Evolutionary conservation across 2,329 filamentous ascomycete species (phyloP), one percentile per base, ranked within the genome.

Genomic region (Ustilaginoidea virens): DNA sequence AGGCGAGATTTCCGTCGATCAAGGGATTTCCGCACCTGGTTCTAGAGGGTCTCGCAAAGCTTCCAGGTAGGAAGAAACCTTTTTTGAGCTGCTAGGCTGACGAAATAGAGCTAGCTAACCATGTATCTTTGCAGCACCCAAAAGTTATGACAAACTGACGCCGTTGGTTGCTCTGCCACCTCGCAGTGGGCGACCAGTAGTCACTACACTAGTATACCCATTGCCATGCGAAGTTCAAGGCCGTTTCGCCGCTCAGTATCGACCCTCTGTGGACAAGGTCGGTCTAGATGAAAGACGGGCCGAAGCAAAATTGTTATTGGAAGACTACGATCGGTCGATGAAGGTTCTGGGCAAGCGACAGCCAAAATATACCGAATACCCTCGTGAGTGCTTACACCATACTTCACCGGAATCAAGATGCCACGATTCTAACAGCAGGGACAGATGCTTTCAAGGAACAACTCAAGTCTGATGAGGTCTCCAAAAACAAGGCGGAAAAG

Each of bases 331-430:
- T 23, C 46, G 40, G 23, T 47, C 52, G 7, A 61, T 61, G 57
- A 51, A 45, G 28, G 40, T 38, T 3, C 36, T 61, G 25, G 58
- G 56, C 11, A 57, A 56, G 37, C 48, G 55, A 14, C 51, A 56
- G 13, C 58, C 58, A 2, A 61, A 61, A 33, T 61, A 61, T 32
- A 58, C 58, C 4, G 58, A 61, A 30, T 61, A 61, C 38, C 58
- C 58, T 14, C 54, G 48, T 52, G 41, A 33, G 48, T 45, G 8
- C 7, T 25, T 8, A 17, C 9, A 10, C 14, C 5, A 13, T 11
- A 23, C 11, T 4, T 23, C 15, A 25, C n/a, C 17, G 16, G 8
- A 28, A 21, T 7, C 11, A n/a, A n/a, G n/a, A n/a, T n/a, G n/a
- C 10, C 13, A 12, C 10, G 4, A 23, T 16, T 18, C 3, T 17